Conservation (phyloP, 331 rosid genomes). For the Phaseolus coccineus region DNA sequence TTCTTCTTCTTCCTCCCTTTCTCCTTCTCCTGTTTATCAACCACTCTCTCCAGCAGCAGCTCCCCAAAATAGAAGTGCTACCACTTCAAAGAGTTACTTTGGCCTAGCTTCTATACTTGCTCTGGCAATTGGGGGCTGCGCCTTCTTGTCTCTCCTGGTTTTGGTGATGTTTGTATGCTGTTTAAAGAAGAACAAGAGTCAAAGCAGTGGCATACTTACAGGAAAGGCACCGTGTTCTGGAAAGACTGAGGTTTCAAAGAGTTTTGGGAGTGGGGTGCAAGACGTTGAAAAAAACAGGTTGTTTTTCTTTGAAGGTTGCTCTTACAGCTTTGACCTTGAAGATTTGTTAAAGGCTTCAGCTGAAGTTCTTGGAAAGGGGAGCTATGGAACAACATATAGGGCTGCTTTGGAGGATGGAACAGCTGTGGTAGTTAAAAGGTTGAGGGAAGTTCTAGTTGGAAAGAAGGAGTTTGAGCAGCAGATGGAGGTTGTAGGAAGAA, state of each 20-base stretch:
- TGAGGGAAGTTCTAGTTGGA: conserved; percentile 62
- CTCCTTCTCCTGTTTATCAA: conserved; percentile 46
- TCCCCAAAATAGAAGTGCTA: conserved; percentile 32
- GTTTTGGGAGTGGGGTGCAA: conserved; percentile 79
- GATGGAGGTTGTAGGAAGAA: conserved; percentile 65
- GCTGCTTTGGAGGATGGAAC: conserved; percentile 75
- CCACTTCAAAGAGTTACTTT: conserved; percentile 47
- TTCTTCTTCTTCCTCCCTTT: conserved; percentile 33
- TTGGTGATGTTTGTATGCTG: conserved; percentile 47
- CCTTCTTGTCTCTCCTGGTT: conserved; percentile 52
- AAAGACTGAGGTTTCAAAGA: conserved; percentile 60
- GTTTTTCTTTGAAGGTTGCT: conserved; percentile 72
- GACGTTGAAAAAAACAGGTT: conserved; percentile 72
- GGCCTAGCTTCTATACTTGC: conserved; percentile 57
- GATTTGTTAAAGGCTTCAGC: conserved; percentile 82
- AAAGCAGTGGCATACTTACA: conserved; percentile 47
- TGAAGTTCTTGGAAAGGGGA: conserved; percentile 84
- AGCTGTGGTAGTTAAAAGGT: conserved; percentile 68
- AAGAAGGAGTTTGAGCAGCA: conserved; percentile 78
- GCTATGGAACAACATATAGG: conserved; percentile 71
- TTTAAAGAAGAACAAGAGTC: conserved; percentile 46
- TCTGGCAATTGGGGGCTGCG: conserved; percentile 57
- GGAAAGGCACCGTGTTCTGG: conserved; percentile 56
- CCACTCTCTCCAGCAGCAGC: conserved; percentile 45
- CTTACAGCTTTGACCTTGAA: conserved; percentile 67